A percentile compares a stretch with the other conserved stretches of the same genome.
Evolutionary conservation across 306 rosid species (phyloP).

Genomic region (Mucuna pruriens): DNA sequence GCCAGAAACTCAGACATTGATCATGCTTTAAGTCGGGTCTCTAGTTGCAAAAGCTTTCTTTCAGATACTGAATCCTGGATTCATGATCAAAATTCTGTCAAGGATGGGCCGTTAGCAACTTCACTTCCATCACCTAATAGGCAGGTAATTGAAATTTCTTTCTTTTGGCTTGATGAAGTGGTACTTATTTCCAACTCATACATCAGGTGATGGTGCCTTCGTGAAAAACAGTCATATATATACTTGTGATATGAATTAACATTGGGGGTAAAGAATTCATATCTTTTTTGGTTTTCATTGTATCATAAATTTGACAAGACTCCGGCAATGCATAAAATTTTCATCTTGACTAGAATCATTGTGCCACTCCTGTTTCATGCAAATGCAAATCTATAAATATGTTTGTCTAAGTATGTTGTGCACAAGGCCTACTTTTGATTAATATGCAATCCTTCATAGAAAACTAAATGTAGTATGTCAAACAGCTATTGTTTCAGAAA

Average conservation of each 20-base stretch:
- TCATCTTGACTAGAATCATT: slow-evolving; percentile 26
- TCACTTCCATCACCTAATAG: slow-evolving; percentile 53
- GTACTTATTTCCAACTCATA: slow-evolving; percentile 14
- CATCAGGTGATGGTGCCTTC: slow-evolving; percentile 1
- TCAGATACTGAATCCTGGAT: slow-evolving; percentile 57
- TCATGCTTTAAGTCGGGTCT: slow-evolving; percentile 48
- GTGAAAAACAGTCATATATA: background rate
- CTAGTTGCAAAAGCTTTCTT: slow-evolving; percentile 59
- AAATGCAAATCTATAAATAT: background rate
- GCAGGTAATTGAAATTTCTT: slow-evolving; percentile 57
- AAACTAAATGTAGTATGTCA: background rate
- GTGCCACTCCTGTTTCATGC: slow-evolving; percentile 18
- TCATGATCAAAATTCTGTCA: slow-evolving; percentile 54
- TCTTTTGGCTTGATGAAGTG: slow-evolving; percentile 34
- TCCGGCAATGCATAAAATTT: background rate
- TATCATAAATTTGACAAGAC: slow-evolving; percentile 4
- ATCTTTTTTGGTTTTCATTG: background rate
- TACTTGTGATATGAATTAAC: background rate
- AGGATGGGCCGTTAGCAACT: slow-evolving; percentile 38
- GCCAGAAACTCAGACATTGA: slow-evolving; percentile 51
- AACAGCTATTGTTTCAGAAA: slow-evolving; percentile 28
- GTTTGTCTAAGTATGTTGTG: background rate
- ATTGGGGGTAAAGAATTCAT: background rate
- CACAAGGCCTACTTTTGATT: background rate
- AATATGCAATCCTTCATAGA: background rate